phyloP scores from a whole-genome alignment of 805 yeast genomes.

The Cyberlindnera mycetangii region DNA sequence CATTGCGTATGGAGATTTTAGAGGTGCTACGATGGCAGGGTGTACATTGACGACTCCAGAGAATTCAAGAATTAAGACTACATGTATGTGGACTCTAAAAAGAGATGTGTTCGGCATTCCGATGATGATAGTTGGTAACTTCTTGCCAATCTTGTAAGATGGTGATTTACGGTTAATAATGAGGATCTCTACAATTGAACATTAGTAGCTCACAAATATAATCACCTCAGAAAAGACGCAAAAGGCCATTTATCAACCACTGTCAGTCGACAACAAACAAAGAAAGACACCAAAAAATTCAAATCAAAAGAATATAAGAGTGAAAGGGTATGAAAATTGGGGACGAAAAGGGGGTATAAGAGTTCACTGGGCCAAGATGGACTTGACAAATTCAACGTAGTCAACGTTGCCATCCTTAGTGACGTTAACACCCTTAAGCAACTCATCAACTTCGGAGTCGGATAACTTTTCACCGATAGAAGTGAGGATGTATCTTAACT shows the following conservation, averaged over 20 bases:
- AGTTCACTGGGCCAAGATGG: constrained; percentile 78
- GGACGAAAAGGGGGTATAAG: not conserved
- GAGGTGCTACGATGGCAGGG: constrained; percentile 84
- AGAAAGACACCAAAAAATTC: too few species aligned
- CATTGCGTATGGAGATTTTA: constrained; percentile 87
- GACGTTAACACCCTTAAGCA: constrained; percentile 91
- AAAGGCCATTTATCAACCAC: too few species aligned
- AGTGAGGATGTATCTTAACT: constrained; percentile 89
- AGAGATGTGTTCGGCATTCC: constrained; percentile 96
- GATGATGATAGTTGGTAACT: constrained; percentile 94
- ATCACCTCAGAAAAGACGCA: too few species aligned
- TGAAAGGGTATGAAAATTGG: too few species aligned
- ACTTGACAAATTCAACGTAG: constrained; percentile 91
- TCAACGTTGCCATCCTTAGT: constrained; percentile 94
- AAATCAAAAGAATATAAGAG: not conserved
- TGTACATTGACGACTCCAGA: constrained; percentile 72
- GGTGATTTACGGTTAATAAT: not conserved
- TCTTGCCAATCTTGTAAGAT: constrained; percentile 63
- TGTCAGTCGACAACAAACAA: too few species aligned
- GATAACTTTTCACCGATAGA: constrained; percentile 92
- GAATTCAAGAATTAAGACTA: constrained; percentile 57
- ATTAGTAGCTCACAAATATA: too few species aligned
- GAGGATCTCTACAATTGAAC: too few species aligned
- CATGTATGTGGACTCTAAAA: constrained; percentile 89
- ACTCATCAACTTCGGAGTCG: constrained; percentile 91